Evolutionary conservation across 2,329 filamentous ascomycete species (phyloP).

Genomic region (Fusarium sp.): DNA sequence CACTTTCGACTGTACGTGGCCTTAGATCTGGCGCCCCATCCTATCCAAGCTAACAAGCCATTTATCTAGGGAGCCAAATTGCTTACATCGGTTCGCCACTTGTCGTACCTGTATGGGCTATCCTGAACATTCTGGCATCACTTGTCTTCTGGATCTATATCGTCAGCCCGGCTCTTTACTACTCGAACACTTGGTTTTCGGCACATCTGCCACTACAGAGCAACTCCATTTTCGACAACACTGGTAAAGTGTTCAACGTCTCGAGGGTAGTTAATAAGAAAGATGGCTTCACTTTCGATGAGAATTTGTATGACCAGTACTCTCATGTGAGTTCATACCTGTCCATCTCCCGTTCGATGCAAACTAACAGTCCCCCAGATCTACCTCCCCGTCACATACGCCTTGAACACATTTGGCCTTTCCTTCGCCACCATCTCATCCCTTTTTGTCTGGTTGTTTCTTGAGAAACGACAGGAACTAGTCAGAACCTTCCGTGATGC

Average conservation of each 20-base stretch:
- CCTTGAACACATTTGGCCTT: conserved; percentile 65
- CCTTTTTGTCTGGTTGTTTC: conserved; percentile 51
- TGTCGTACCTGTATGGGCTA: conserved; percentile 60
- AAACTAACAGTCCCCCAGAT: conserved; percentile 35
- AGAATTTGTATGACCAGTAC: conserved; percentile 62
- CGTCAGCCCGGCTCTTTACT: conserved; percentile 60
- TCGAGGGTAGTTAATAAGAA: conserved; percentile 61
- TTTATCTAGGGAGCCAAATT: conserved; percentile 47
- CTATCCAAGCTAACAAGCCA: neutral
- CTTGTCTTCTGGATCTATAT: conserved; percentile 64
- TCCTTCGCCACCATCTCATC: conserved; percentile 65
- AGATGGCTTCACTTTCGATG: conserved; percentile 58
- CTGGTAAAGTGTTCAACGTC: conserved; percentile 62
- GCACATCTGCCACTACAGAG: conserved; percentile 66
- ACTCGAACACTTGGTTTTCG: conserved; percentile 64
- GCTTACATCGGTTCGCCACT: conserved; percentile 59
- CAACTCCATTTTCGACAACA: conserved; percentile 68
- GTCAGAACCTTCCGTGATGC: conserved; percentile 14
- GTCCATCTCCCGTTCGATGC: too few species aligned
- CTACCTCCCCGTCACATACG: conserved; percentile 61
- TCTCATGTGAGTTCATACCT: conserved; percentile 57
- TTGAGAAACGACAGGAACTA: conserved; percentile 50
- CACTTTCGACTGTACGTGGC: conserved; percentile 57
- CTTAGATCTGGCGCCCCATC: rapidly evolving
- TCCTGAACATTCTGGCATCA: conserved; percentile 61